A percentile compares a stretch with the other conserved stretches of the same genome.
Evolutionary conservation across 1,284 basidiomycete genomes (phyloP).

Genomic region (Irpex lacteus): DNA sequence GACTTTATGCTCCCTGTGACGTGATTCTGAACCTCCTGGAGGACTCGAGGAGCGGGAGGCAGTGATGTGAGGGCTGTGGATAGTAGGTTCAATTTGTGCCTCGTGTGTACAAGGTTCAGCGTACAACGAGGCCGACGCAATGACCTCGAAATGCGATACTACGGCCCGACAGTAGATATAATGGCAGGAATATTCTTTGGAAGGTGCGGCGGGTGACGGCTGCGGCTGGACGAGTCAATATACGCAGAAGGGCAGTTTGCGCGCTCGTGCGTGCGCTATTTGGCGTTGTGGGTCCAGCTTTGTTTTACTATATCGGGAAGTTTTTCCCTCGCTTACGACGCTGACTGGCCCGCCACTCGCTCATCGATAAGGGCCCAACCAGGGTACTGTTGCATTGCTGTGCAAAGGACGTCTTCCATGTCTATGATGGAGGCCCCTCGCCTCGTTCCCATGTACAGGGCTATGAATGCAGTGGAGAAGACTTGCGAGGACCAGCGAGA

Average conservation of each 20-base stretch:
- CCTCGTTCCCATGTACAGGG: not conserved
- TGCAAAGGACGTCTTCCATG: not conserved
- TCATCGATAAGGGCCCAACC: not conserved
- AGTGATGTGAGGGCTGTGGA: not conserved
- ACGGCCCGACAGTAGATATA: not conserved
- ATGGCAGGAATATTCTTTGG: not conserved
- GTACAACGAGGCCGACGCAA: not conserved
- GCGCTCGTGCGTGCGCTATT: not conserved
- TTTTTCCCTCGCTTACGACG: not conserved
- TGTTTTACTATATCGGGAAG: not conserved
- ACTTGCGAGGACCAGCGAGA: not conserved
- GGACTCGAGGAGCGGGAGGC: not conserved
- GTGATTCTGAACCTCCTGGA: not conserved
- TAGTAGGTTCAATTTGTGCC: not conserved
- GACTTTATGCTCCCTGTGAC: not conserved
- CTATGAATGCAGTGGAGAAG: not conserved
- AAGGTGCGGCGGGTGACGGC: not conserved
- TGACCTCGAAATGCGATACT: not conserved
- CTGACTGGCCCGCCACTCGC: not conserved
- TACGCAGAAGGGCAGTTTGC: not conserved
- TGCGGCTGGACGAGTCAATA: not conserved
- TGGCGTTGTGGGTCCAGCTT: slow-evolving; percentile 3
- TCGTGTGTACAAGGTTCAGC: not conserved
- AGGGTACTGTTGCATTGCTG: not conserved
- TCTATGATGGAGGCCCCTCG: not conserved